Evolutionary conservation across 164 flowering plant genomes (phyloP), one percentile per base, ranked within the genome.

Genomic region (Annona cherimola): DNA sequence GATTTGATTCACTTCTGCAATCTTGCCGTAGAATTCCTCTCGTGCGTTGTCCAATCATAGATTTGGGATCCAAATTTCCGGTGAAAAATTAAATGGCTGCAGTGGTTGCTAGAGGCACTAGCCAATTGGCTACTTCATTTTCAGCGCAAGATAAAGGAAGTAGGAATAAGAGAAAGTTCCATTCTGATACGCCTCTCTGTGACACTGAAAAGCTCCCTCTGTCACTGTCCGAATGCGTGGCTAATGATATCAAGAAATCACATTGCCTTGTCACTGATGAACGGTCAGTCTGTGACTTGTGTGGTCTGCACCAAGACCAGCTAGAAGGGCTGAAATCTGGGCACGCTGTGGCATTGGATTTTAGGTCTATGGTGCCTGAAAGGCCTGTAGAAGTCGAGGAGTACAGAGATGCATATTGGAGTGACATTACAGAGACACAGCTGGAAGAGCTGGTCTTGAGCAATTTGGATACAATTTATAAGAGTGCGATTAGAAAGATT

Each of bases 101-200:
- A 41, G 75, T 88, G 86, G 90, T 85, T 69, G 88, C 92, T 46
- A 84, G 86, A 72, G 83, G 80, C 12, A 80, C 81, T 66, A 72
- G 63, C 79, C 89, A 83, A 76, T 43, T 85, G 59, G 72, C 88
- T 40, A 65, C 86, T 55, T 74, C 83, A n/a, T 67, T 82, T 35
- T 74, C 81, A 8, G 80, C 78, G 5, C 88, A 88, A 79, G 96
- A 93, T 69, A 95, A 90, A 63, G 93, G 89, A 54, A 95, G 91
- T 78, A 80, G 96, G 80, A 95, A 95, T 74, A 95, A 95, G 86
- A 85, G 99, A 70, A 95, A 95, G 73, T 91, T 87, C 64, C 76
- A 88, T 68, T 89, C 96, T 65, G 99, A 95, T 81, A 86, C 89
- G 0, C 96, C 97, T 16, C 67, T 81, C 55, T 78, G 81, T 61